phyloP scores from a whole-genome alignment of 495 filamentous ascomycete genomes.

The Trichoderma parareesei region DNA sequence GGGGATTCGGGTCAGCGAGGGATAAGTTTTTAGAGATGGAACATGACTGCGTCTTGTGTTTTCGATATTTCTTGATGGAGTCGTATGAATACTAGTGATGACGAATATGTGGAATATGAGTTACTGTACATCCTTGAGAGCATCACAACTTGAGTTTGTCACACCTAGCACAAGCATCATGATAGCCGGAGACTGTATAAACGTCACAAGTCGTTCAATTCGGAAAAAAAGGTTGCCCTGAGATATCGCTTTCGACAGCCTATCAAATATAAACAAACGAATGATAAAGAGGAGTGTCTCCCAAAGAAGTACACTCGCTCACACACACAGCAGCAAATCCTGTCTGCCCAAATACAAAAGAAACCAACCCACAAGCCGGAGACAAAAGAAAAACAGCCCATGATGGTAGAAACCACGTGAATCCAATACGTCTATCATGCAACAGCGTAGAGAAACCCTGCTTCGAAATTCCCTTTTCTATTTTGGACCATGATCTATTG shows the following conservation, averaged over 20 bases:
- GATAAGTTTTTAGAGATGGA: no score
- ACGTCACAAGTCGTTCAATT: slow-evolving; percentile 9
- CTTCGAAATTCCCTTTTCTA: neutral
- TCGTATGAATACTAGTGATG: no score
- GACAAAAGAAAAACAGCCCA: neutral
- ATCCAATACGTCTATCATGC: neutral
- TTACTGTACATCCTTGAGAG: no score
- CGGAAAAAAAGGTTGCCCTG: neutral
- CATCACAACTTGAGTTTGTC: no score
- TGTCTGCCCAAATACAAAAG: neutral
- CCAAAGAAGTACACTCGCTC: neutral
- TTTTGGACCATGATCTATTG: no score
- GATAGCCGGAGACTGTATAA: neutral
- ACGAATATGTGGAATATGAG: no score
- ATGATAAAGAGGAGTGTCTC: neutral
- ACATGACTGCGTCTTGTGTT: no score
- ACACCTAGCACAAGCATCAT: neutral
- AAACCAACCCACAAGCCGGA: neutral
- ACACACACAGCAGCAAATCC: neutral
- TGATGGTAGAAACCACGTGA: neutral
- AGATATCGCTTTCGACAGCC: neutral
- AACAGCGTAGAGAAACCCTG: neutral
- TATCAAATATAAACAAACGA: slow-evolving; percentile 1
- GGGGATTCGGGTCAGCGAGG: no score
- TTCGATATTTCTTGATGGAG: no score